Base-by-base conservation (phyloP, 441 rosid species). In the Gossypium aridum region DNA sequence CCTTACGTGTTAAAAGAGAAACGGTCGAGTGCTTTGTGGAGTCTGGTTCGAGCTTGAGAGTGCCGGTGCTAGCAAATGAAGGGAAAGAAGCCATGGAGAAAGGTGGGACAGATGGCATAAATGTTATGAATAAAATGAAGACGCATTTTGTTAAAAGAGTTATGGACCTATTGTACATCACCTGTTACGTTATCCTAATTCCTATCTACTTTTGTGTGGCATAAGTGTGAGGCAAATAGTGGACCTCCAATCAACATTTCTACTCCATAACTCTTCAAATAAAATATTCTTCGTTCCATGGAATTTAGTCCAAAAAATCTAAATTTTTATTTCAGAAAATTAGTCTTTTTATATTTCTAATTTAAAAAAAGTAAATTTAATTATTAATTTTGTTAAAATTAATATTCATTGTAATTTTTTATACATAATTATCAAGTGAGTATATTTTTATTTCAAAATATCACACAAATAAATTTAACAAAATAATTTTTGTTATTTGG, bases 41-140 rank as follows among this genome's bases (percentile, higher is more conserved):
- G 65, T 51, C 76, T 54, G 80, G 76, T 51, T 82, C 78, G 64
- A 81, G 87, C 77, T 76, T 76, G 70, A 78, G 76, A 17, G 81
- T 64, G 64, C 67, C 10, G 62, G 34, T 60, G 60, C 75, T 69
- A 28, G 83, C 13, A 64, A 76, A 70, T 1, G 84, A 81, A 78
- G 85, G 83, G 75, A 85, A 64, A 76, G 84, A 79, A 78, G 86
- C 85, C 90, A 86, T 20, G 19, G 45, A 70, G 56, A 23, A 77
- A 31, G 25, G 26, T 53, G 64, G n/a, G 22, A 37, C 22, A 45
- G 3, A 64, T 13, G 20, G 13, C 7, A 34, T 26, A 59, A 4
- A 51, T 25, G 12, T 7, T 69, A 37, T 5, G 59, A 54, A 17
- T 13, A 37, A 19, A 71, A 23, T 59, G 55, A 43, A 37, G 65